phyloP scores from a whole-genome alignment of 306 rosid genomes.

The Gillenia trifoliata region DNA sequence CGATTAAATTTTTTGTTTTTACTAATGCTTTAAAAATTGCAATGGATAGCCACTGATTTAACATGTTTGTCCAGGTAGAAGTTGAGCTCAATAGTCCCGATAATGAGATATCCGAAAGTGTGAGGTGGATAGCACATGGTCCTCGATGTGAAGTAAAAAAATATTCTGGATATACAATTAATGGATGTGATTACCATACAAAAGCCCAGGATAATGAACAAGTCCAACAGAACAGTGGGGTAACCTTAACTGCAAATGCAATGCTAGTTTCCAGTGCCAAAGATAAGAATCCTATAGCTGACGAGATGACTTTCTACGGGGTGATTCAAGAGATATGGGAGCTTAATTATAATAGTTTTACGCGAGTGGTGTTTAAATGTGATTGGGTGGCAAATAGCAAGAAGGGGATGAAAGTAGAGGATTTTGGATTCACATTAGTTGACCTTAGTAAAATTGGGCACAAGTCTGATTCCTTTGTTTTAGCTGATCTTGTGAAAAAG shows the following conservation, averaged over 20 bases:
- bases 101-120: background rate
- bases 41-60: too few relatives aligned
- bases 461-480: background rate
- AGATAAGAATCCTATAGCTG: background rate
- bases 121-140: constrained; percentile 4
- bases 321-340: constrained; percentile 5
- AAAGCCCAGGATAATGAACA: background rate
- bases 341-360: background rate
- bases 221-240: background rate
- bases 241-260: background rate
- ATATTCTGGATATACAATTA: background rate
- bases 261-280: background rate
- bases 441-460: background rate
- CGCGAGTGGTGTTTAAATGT: background rate
- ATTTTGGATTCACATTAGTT: background rate
- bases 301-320: background rate
- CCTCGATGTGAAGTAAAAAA: background rate
- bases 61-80: background rate
- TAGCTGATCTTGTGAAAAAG: background rate
- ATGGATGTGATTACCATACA: background rate
- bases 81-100: background rate
- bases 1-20: too few relatives aligned
- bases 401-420: background rate
- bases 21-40: too few relatives aligned
- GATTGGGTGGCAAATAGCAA: constrained; percentile 7